Evolutionary conservation across 108 stramenopile genomes (phyloP), one percentile per base, ranked within the genome.

Genomic region (Epithemia pelagica): DNA sequence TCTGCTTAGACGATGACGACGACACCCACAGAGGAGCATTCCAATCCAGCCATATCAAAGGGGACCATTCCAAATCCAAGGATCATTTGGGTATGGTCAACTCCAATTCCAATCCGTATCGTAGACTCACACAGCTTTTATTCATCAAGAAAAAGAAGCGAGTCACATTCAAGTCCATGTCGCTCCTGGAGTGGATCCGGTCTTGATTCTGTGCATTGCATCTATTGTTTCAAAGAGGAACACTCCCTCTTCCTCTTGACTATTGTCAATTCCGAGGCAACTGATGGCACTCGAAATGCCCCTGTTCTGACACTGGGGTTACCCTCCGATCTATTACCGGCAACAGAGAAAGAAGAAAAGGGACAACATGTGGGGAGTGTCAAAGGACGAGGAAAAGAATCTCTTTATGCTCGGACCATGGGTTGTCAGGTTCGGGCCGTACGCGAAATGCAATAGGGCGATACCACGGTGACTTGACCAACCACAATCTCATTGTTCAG

Each of bases 221-320:
- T n/a, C n/a, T n/a, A n/a, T n/a, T n/a, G n/a, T n/a, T n/a, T n/a
- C n/a, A n/a, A n/a, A n/a, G n/a, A n/a, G n/a, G n/a, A n/a, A n/a
- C n/a, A n/a, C n/a, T n/a, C n/a, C n/a, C n/a, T n/a, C n/a, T n/a
- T n/a, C n/a, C n/a, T n/a, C n/a, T 52, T 93, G 32, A 88, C 89
- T 66, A 77, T 90, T 19, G 91, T 90, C 33, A 93, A 90, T 63
- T 87, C 87, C 25, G 91, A 93, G 70, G 91, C 91, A 27, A 93
- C 91, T 10, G 91, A 90, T 69, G 91, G 91, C 32, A 88, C 89
- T 31, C 82, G 81, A 54, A 93, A 93, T 62, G 91, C 91, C 23
- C 91, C 89, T 7, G 77, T 93, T 19, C 76, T 90, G 54, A 55
- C 63, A 30, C 84, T 84, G 71, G 89, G 74, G 7, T 70, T 79